These are phyloP conservation scores for Fusarium torulosum DNA, from an alignment of 2,329 filamentous ascomycete species.

Conservation along the genomic window DNA sequence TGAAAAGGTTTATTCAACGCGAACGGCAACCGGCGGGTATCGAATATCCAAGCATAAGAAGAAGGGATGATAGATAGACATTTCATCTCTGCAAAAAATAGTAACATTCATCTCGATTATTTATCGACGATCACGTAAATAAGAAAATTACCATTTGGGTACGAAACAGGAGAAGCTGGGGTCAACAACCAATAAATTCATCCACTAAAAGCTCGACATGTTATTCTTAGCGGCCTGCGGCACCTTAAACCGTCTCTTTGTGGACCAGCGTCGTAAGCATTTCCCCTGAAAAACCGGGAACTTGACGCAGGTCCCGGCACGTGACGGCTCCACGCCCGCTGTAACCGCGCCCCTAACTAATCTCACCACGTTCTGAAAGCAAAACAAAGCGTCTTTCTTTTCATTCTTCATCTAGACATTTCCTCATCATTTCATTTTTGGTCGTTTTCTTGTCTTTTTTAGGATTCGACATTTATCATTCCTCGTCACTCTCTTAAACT, in stretches of 20 bases:
- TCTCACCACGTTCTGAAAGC: slow-evolving; percentile 42
- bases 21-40: neutral
- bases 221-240: slow-evolving; percentile 43
- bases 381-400: slow-evolving; percentile 34
- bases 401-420: slow-evolving; percentile 29
- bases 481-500: slow-evolving; percentile 43
- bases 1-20: neutral
- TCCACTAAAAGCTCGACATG: slow-evolving; percentile 12
- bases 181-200: slow-evolving; percentile 35
- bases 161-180: slow-evolving; percentile 43
- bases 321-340: slow-evolving; percentile 36
- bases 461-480: slow-evolving; percentile 40
- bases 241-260: slow-evolving; percentile 26
- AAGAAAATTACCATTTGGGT: slow-evolving; percentile 42
- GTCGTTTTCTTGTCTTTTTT: slow-evolving; percentile 31
- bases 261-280: slow-evolving; percentile 38
- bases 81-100: slow-evolving; percentile 2
- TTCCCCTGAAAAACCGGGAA: slow-evolving; percentile 46
- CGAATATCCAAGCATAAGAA: slow-evolving; percentile 26
- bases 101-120: slow-evolving; percentile 32
- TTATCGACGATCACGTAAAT: slow-evolving; percentile 37
- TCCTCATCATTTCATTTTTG: slow-evolving; percentile 32
- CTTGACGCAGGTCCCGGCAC: slow-evolving; percentile 32
- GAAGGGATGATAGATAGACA: neutral
- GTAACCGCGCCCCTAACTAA: slow-evolving; percentile 38